Conservation (phyloP, 768 basidiomycete species). For the Tylopilus subfusipes region DNA sequence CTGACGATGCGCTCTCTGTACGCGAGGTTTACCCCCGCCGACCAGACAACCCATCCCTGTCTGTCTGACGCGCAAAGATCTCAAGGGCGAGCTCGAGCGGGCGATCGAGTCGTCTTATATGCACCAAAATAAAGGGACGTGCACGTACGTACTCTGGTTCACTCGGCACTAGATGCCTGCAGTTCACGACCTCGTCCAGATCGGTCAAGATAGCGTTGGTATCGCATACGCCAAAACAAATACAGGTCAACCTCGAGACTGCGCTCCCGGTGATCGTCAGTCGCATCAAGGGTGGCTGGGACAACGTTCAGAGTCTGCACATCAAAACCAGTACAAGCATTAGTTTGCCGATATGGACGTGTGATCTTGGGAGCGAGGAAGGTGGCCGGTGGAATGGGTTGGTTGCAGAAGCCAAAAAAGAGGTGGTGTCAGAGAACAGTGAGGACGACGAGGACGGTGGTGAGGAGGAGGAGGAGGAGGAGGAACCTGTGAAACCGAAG, state of each 20-base stretch:
- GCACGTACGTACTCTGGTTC: conserved; percentile 58
- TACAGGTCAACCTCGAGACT: conserved; percentile 71
- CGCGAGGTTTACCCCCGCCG: background rate
- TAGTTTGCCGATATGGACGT: conserved; percentile 89
- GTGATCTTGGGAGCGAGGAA: conserved; percentile 54
- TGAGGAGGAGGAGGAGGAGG: background rate
- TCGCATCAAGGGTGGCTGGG: conserved; percentile 78
- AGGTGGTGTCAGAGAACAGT: background rate
- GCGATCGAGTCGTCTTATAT: conserved; percentile 94
- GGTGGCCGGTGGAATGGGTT: conserved; percentile 32
- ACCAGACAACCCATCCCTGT: conserved; percentile 93
- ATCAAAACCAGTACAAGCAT: conserved; percentile 86
- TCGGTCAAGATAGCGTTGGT: conserved; percentile 80
- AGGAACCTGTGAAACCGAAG: background rate
- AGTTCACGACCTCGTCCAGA: conserved; percentile 35
- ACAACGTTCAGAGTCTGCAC: conserved; percentile 83
- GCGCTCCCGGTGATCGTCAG: conserved; percentile 74
- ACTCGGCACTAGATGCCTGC: background rate
- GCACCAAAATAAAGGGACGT: conserved; percentile 92
- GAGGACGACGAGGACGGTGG: background rate
- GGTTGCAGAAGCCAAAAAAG: conserved; percentile 13
- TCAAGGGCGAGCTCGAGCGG: conserved; percentile 89
- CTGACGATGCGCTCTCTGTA: background rate
- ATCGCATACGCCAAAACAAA: conserved; percentile 68
- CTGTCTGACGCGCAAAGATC: conserved; percentile 79